Evolutionary conservation across 1,139 yeast species (phyloP).

Genomic region (Pichia sp.): DNA sequence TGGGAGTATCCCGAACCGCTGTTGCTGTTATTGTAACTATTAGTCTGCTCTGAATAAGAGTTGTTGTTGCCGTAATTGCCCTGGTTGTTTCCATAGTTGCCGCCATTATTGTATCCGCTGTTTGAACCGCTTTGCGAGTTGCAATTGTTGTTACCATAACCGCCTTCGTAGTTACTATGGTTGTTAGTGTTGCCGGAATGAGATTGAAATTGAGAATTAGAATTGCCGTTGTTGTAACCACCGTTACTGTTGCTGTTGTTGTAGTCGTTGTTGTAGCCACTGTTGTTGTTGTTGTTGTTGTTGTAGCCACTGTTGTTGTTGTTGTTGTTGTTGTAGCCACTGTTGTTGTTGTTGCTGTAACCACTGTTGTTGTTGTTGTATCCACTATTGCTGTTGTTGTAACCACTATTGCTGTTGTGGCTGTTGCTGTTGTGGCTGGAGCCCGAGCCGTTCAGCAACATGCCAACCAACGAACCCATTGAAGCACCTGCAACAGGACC

Average conservation of each 20-base stretch:
- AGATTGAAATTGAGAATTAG: neutral
- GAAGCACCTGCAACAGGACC: slow-evolving; percentile 3
- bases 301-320: slow-evolving; percentile 8
- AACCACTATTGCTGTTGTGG: slow-evolving; percentile 1
- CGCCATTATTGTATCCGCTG: neutral
- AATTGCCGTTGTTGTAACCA: neutral
- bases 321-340: slow-evolving; percentile 7
- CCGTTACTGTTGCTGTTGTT: slow-evolving; percentile 1
- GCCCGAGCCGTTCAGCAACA: slow-evolving; percentile 15
- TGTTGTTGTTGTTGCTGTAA: neutral
- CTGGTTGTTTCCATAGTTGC: slow-evolving; percentile 2
- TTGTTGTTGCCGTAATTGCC: slow-evolving; percentile 1
- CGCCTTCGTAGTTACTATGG: neutral
- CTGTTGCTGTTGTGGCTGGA: slow-evolving; percentile 7
- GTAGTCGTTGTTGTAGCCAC: neutral
- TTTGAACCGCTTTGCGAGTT: neutral
- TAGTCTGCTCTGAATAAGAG: neutral
- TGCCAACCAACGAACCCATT: slow-evolving; percentile 10
- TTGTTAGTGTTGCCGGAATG: neutral
- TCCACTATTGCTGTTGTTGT: neutral
- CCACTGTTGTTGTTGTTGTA: neutral
- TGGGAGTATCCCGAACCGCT: neutral
- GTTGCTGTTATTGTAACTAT: neutral
- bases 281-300: slow-evolving; percentile 9
- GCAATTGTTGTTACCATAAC: neutral